Percentiles rank a stretch among this genome's conserved stretches.
Evolutionary conservation across 441 rosid species (phyloP).

Genomic region (Adansonia gregorii): DNA sequence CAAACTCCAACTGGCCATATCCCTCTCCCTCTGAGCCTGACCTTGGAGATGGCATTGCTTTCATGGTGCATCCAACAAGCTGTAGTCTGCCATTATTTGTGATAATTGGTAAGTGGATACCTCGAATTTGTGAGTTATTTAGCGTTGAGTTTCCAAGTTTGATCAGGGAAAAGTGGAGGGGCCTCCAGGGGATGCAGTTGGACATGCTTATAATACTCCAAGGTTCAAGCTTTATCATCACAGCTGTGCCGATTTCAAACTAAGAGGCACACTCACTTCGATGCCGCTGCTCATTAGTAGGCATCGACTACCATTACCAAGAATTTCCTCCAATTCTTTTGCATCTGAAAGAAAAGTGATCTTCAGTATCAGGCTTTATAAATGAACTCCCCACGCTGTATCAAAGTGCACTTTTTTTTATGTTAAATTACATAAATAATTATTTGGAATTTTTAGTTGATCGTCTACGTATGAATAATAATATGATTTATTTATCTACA

Average conservation of each 20-base stretch:
- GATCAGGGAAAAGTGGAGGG: conserved; percentile 29
- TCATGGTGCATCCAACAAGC: conserved; percentile 15
- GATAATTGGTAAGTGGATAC: conserved; percentile 17
- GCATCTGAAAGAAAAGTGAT: too few relatives aligned
- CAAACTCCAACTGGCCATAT: conserved; percentile 41
- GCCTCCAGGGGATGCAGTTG: conserved; percentile 39
- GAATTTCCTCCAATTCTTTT: too few relatives aligned
- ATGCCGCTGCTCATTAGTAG: too few relatives aligned
- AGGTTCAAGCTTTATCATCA: background rate
- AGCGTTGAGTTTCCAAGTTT: conserved; percentile 19
- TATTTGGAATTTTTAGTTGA: background rate
- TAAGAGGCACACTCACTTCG: too few relatives aligned
- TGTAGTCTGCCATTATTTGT: conserved; percentile 26
- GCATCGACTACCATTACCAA: too few relatives aligned
- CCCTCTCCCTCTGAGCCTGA: conserved; percentile 21
- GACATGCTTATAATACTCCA: conserved; percentile 35
- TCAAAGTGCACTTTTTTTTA: background rate
- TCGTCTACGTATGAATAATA: background rate
- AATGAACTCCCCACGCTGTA: background rate
- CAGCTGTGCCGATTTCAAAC: too few relatives aligned
- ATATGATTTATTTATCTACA: too few relatives aligned
- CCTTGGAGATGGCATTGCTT: conserved; percentile 22
- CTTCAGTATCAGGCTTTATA: too few relatives aligned
- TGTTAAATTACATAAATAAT: background rate
- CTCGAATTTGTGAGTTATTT: background rate